Evolutionary conservation across 441 rosid genomes (phyloP).

Genomic region (Viola pubescens): DNA sequence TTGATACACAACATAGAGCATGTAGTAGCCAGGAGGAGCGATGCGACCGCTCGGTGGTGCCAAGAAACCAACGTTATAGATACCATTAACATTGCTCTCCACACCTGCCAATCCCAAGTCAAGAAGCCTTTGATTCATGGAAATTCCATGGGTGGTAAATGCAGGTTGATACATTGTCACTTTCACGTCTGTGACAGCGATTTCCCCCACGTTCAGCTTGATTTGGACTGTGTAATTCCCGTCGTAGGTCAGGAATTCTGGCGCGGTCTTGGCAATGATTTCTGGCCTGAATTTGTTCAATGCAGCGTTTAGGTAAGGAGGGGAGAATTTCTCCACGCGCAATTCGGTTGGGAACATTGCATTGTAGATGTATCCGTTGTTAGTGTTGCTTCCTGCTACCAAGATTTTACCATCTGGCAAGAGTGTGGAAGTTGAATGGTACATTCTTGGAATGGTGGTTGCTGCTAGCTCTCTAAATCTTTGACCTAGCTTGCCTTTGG

Average conservation of each 20-base stretch:
- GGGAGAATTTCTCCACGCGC: conserved; percentile 55
- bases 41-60: conserved; percentile 29
- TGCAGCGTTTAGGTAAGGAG: conserved; percentile 41
- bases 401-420: conserved; percentile 50
- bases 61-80: conserved; percentile 1
- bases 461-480: conserved; percentile 33
- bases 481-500: conserved; percentile 12
- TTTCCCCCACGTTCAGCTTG: background rate
- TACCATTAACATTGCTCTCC: background rate
- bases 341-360: conserved; percentile 56
- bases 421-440: conserved; percentile 44
- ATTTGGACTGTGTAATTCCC: conserved; percentile 19
- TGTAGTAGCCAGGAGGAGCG: conserved; percentile 53
- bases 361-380: conserved; percentile 35
- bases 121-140: conserved; percentile 48
- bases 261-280: conserved; percentile 10
- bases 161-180: conserved; percentile 48
- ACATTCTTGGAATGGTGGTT: conserved; percentile 46
- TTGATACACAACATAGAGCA: conserved; percentile 31
- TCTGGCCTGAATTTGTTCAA: conserved; percentile 19
- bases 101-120: conserved; percentile 20
- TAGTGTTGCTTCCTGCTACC: conserved; percentile 58
- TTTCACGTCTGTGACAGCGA: conserved; percentile 9
- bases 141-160: conserved; percentile 48
- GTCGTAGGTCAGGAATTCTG: conserved; percentile 16